phyloP scores from a whole-genome alignment of 2,329 filamentous ascomycete genomes.

The Metarhizium guizhouense region DNA sequence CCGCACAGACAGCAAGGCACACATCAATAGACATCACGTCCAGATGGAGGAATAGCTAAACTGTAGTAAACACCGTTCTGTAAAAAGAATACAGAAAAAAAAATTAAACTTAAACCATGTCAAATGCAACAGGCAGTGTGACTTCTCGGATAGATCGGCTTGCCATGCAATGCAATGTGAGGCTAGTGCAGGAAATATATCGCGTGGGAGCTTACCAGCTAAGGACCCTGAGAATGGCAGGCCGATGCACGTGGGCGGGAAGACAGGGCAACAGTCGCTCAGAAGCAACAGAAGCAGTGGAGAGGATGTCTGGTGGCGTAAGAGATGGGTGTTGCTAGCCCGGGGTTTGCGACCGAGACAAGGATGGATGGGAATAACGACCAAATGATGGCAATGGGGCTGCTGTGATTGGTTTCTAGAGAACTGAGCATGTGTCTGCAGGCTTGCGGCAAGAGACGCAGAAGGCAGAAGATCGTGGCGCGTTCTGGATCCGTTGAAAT shows the following conservation, averaged over 20 bases:
- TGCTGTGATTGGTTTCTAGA: no score
- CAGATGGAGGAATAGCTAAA: no score
- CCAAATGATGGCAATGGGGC: no score
- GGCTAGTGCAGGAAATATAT: not conserved
- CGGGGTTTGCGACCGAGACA: no score
- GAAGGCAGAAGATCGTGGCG: no score
- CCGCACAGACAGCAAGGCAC: not conserved
- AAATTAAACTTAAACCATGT: not conserved
- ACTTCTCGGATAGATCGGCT: conserved; percentile 2
- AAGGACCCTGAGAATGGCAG: not conserved
- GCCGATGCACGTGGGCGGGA: conserved; percentile 1
- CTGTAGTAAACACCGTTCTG: no score
- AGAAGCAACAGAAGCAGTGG: not conserved
- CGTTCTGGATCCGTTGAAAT: no score
- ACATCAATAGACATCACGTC: no score
- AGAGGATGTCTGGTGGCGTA: not conserved
- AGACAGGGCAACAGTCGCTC: no score
- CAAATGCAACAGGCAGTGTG: not conserved
- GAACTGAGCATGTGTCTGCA: no score
- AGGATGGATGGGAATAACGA: no score
- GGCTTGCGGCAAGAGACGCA: no score
- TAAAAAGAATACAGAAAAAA: not conserved
- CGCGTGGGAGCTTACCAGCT: not conserved
- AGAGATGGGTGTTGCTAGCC: not conserved
- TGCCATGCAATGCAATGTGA: not conserved